These are phyloP conservation scores for Solanum chiquidenum DNA, from an alignment of 257 asterid genomes.

Conservation along the genomic window DNA sequence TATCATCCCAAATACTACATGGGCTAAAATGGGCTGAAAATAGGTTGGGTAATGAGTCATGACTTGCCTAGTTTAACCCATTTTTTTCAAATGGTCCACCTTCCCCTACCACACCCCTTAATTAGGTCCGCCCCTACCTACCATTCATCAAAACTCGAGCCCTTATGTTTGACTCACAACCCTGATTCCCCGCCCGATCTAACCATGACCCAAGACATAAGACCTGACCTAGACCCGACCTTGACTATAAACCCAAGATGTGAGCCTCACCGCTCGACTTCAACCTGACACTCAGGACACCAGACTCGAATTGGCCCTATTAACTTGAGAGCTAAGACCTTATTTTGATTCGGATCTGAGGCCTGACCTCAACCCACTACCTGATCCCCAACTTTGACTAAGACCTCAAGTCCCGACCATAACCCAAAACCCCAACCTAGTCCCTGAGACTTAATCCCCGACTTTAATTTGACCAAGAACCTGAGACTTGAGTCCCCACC, in stretches of 20 bases:
- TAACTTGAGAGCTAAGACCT: no score
- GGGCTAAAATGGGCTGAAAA: not conserved
- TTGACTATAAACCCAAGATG: not conserved
- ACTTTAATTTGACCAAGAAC: not conserved
- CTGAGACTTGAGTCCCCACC: no score
- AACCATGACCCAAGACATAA: not conserved
- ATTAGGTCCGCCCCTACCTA: not conserved
- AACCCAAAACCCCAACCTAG: not conserved
- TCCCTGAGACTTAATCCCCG: not conserved
- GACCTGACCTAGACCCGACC: not conserved
- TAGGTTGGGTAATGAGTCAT: not conserved
- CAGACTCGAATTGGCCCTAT: no score
- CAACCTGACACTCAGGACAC: not conserved
- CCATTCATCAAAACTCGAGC: not conserved
- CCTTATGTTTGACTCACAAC: not conserved
- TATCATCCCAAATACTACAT: not conserved
- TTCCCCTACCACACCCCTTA: not conserved
- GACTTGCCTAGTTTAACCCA: not conserved
- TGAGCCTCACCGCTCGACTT: not conserved
- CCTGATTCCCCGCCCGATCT: fast-evolving
- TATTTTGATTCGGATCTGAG: not conserved
- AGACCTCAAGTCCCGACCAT: not conserved
- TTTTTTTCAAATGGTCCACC: not conserved
- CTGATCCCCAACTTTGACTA: not conserved
- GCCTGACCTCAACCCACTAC: no score